Conservation (phyloP, 2,329 filamentous ascomycete genomes). For the Cladosporium halotolerans region DNA sequence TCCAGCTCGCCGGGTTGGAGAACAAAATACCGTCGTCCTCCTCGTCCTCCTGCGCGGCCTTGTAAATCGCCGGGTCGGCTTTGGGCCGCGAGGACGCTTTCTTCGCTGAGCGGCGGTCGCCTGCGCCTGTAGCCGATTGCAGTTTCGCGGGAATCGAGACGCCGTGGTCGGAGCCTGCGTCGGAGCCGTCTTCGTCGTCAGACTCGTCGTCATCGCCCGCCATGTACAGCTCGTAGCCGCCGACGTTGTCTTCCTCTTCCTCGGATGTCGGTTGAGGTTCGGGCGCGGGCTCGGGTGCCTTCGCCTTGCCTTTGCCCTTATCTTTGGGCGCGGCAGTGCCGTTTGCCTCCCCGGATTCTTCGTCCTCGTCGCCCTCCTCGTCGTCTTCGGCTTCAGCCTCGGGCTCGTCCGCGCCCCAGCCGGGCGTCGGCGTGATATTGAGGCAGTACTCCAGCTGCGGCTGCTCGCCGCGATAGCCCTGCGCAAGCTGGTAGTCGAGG, state of each 20-base stretch:
- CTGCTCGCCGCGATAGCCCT: constrained; percentile 65
- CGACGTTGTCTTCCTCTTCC: constrained; percentile 53
- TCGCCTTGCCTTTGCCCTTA: constrained; percentile 26
- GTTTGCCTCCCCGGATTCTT: constrained; percentile 22
- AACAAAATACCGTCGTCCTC: constrained; percentile 74
- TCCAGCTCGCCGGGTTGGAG: constrained; percentile 70
- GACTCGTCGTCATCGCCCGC: constrained; percentile 63
- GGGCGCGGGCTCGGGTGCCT: constrained; percentile 25
- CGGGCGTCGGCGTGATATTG: constrained; percentile 73
- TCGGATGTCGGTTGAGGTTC: constrained; percentile 28
- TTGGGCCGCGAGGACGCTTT: constrained; percentile 24
- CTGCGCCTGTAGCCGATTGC: constrained; percentile 39
- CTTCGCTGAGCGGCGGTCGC: constrained; percentile 35
- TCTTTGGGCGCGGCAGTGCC: constrained; percentile 18
- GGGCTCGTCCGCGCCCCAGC: constrained; percentile 71
- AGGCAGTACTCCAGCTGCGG: constrained; percentile 82
- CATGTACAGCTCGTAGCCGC: constrained; percentile 89
- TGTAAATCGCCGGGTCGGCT: constrained; percentile 80
- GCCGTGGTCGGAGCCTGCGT: constrained; percentile 34
- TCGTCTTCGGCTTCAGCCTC: constrained; percentile 36
- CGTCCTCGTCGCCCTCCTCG: constrained; percentile 12
- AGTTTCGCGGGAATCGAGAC: constrained; percentile 28
- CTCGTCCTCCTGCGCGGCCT: constrained; percentile 52
- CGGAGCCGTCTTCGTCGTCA: constrained; percentile 33
- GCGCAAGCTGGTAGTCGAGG: constrained; percentile 87